These are phyloP conservation scores for Heimioporus retisporus DNA, from an alignment of 1,284 basidiomycete genomes.

Conservation along the genomic window DNA sequence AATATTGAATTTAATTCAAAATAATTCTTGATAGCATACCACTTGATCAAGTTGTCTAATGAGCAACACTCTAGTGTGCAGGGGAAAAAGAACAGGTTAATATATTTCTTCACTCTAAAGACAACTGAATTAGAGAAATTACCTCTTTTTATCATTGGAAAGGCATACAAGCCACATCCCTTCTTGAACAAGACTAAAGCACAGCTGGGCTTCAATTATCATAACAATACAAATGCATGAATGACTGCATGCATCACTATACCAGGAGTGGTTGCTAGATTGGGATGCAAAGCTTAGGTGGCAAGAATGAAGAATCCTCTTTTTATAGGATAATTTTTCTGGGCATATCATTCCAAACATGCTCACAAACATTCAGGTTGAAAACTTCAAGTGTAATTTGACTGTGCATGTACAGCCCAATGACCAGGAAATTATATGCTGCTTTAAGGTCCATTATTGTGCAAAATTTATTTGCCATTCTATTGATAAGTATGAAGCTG, in stretches of 20 bases:
- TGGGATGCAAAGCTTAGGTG: too few species aligned
- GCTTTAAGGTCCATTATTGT: background rate
- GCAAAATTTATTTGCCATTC: background rate
- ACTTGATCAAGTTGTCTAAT: too few species aligned
- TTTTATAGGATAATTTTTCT: too few species aligned
- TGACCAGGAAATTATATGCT: background rate
- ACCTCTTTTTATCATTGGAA: constrained; percentile 36
- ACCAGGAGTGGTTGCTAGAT: constrained; percentile 17
- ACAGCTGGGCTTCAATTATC: constrained; percentile 37
- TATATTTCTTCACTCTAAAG: constrained; percentile 32
- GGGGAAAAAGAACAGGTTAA: constrained; percentile 20
- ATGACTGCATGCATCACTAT: constrained; percentile 36
- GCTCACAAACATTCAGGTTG: too few species aligned
- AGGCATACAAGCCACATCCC: constrained; percentile 26
- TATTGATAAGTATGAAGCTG: background rate
- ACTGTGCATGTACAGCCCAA: background rate
- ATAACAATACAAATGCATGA: constrained; percentile 39
- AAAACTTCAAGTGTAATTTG: background rate
- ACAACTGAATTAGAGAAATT: constrained; percentile 34
- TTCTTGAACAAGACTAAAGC: constrained; percentile 29
- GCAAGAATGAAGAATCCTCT: too few species aligned
- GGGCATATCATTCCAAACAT: too few species aligned
- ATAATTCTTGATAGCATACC: too few species aligned
- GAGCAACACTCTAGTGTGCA: background rate
- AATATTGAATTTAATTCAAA: too few species aligned